Evolutionary conservation across 305 asterid genomes (phyloP).

Genomic region (Galium porrigens): DNA sequence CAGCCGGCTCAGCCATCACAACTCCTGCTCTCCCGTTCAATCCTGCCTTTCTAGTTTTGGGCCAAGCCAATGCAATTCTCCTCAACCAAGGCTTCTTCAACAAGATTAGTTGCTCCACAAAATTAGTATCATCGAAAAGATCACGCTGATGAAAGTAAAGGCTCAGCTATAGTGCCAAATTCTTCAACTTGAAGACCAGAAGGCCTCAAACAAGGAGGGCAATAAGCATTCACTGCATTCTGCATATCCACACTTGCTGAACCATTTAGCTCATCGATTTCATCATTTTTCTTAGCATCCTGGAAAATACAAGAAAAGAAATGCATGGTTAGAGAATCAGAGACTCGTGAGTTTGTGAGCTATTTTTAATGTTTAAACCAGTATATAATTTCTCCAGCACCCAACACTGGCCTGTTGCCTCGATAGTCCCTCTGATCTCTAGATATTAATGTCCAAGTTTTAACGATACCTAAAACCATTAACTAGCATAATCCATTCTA

Average conservation of each 20-base stretch:
- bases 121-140: background rate
- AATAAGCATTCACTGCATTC: conserved; percentile 54
- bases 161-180: conserved; percentile 30
- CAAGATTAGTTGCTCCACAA: background rate
- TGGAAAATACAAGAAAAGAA: conserved; percentile 19
- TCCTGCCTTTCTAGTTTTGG: background rate
- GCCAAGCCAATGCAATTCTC: background rate
- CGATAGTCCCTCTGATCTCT: background rate
- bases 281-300: conserved; percentile 81
- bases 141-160: conserved; percentile 21
- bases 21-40: background rate
- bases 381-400: background rate
- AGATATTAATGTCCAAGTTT: background rate
- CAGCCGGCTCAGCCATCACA: background rate
- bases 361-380: background rate
- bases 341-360: background rate
- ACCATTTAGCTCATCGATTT: conserved; percentile 46
- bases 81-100: background rate
- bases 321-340: background rate
- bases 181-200: conserved; percentile 35
- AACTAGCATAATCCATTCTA: background rate
- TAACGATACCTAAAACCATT: background rate
- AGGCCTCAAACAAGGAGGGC: conserved; percentile 70
- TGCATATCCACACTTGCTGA: conserved; percentile 33
- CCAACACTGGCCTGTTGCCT: background rate